phyloP scores from a whole-genome alignment of 108 stramenopile species.

The Craspedostauros australis region DNA sequence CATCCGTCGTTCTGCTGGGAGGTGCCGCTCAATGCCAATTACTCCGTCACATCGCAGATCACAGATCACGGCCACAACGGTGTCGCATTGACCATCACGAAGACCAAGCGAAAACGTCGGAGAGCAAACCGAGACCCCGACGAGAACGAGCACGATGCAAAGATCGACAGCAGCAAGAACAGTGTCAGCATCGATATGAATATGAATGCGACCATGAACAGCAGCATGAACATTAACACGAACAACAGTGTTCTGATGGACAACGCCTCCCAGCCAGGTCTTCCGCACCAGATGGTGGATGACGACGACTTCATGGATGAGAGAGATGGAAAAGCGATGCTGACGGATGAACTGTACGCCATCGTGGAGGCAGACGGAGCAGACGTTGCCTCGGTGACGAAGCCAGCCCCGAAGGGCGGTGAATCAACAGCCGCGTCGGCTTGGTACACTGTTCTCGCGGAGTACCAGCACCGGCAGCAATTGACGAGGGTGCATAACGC shows the following conservation, averaged over 20 bases:
- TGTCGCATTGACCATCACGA: conserved; percentile 41
- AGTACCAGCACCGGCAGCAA: conserved; percentile 57
- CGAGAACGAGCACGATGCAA: neutral
- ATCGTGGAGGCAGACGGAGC: too few relatives aligned
- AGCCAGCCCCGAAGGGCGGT: conserved; percentile 13
- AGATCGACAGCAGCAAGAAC: conserved; percentile 8
- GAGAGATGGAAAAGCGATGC: neutral
- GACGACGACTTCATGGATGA: conserved; percentile 1
- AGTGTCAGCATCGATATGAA: too few relatives aligned
- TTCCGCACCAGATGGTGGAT: neutral
- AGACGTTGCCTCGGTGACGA: neutral
- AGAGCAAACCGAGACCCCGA: neutral
- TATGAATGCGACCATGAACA: neutral
- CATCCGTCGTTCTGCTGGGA: conserved; percentile 61
- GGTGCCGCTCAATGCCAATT: conserved; percentile 24
- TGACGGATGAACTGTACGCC: conserved; percentile 3
- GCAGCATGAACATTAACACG: conserved; percentile 5
- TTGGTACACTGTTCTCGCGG: conserved; percentile 58
- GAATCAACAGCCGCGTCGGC: conserved; percentile 35
- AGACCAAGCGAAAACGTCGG: neutral
- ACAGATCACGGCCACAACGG: conserved; percentile 73
- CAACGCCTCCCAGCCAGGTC: neutral
- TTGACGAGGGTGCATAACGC: conserved; percentile 69
- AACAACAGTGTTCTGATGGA: neutral
- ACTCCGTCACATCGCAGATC: conserved; percentile 40